phyloP scores from a whole-genome alignment of 441 rosid genomes.

The Populus hybrid region DNA sequence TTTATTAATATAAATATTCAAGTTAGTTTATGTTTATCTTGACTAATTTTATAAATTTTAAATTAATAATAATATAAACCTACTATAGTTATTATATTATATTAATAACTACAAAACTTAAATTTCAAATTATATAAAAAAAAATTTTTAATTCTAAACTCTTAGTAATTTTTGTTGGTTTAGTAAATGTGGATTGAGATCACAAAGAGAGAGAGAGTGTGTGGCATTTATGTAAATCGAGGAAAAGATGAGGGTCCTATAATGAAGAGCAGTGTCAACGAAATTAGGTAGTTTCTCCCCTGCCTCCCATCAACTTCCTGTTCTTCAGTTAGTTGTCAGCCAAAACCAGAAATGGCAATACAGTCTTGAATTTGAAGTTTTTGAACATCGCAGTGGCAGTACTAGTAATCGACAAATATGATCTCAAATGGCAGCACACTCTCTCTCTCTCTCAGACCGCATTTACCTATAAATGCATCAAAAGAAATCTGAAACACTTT shows the following conservation, averaged over 20 bases:
- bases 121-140: no score
- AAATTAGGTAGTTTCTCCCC: not conserved
- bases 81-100: no score
- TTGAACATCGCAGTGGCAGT: not conserved
- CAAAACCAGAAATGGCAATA: not conserved
- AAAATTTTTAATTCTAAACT: no score
- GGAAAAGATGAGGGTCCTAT: not conserved
- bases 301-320: not conserved
- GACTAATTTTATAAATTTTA: no score
- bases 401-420: not conserved
- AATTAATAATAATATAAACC: no score
- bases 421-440: not conserved
- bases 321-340: not conserved
- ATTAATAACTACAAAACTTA: no score
- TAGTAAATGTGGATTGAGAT: no score
- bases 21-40: no score
- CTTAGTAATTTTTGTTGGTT: no score
- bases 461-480: constrained; percentile 56
- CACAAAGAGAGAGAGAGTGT: not conserved
- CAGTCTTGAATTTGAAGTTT: not conserved
- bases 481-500: constrained; percentile 34
- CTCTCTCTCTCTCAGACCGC: not conserved
- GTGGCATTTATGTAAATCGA: not conserved
- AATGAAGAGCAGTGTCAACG: not conserved
- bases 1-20: no score